Evolutionary conservation across 495 filamentous ascomycete species (phyloP).

Genomic region (Tetracladium marchalianum): DNA sequence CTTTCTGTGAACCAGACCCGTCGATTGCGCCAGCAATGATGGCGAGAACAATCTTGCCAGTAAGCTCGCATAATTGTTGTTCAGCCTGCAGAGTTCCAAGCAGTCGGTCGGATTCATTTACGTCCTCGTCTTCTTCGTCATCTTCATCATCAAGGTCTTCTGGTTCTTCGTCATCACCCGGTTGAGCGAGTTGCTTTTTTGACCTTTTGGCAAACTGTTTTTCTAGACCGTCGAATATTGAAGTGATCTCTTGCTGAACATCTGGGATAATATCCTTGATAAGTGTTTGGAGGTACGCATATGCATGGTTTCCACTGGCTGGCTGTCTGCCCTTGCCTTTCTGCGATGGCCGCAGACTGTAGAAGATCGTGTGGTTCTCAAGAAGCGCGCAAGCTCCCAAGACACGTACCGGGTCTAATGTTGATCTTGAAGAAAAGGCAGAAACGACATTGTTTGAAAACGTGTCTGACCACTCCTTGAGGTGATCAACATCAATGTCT

Average conservation of each 20-base stretch:
- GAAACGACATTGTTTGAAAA: slow-evolving; percentile 51
- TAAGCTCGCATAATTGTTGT: slow-evolving; percentile 71
- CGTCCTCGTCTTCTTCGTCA: slow-evolving; percentile 46
- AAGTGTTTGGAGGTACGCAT: slow-evolving; percentile 48
- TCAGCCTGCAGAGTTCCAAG: slow-evolving; percentile 61
- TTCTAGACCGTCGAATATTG: slow-evolving; percentile 67
- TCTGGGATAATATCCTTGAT: slow-evolving; percentile 50
- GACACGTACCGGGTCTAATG: slow-evolving; percentile 66
- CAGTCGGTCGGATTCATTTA: slow-evolving; percentile 41
- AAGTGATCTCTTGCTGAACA: slow-evolving; percentile 51
- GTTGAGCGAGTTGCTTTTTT: slow-evolving; percentile 52
- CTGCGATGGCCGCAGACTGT: slow-evolving; percentile 47
- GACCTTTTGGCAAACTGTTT: slow-evolving; percentile 62
- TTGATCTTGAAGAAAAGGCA: slow-evolving; percentile 53
- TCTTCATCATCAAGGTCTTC: slow-evolving; percentile 53
- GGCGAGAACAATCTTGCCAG: slow-evolving; percentile 71
- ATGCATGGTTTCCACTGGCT: slow-evolving; percentile 12
- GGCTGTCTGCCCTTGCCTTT: slow-evolving; percentile 18
- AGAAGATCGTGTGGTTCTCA: slow-evolving; percentile 72
- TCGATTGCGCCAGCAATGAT: slow-evolving; percentile 68
- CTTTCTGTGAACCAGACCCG: slow-evolving; percentile 41
- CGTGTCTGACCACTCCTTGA: slow-evolving; percentile 45
- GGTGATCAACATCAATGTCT: slow-evolving; percentile 39
- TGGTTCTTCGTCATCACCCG: slow-evolving; percentile 58
- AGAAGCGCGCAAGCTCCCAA: slow-evolving; percentile 65